These are phyloP conservation scores for Nasturtium officinale DNA, from an alignment of 345 rosid genomes.

Conservation along the genomic window DNA sequence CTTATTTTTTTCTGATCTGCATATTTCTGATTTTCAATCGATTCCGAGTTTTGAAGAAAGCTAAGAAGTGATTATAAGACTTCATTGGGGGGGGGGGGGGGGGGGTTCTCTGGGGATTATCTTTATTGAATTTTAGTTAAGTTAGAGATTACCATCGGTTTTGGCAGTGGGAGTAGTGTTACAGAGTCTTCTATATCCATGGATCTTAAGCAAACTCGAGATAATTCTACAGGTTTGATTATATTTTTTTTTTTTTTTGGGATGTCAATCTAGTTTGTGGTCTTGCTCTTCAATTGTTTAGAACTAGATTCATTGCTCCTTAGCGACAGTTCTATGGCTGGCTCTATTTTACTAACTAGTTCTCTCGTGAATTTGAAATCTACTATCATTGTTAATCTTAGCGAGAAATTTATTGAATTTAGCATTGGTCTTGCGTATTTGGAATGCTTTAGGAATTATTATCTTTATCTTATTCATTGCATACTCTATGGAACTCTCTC, in stretches of 20 bases:
- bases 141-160: constrained; percentile 53
- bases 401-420: neutral
- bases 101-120: neutral
- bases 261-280: neutral
- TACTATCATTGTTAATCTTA: neutral
- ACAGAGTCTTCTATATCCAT: constrained; percentile 39
- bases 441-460: neutral
- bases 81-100: no score
- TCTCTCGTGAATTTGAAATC: neutral
- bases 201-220: constrained; percentile 53
- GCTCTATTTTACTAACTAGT: no score
- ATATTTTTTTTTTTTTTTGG: neutral
- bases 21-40: neutral
- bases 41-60: neutral
- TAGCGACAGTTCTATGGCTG: neutral
- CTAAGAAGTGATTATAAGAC: constrained; percentile 17
- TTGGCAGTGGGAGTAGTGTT: constrained; percentile 43
- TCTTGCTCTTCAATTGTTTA: neutral
- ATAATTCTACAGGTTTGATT: constrained; percentile 54
- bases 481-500: neutral
- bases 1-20: neutral
- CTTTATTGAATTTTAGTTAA: neutral
- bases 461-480: neutral
- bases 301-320: neutral
- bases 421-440: neutral